These are phyloP conservation scores for Polytrichum formosum DNA, from an alignment of 225 moss, liverwort and hornwort genomes.

Conservation along the genomic window DNA sequence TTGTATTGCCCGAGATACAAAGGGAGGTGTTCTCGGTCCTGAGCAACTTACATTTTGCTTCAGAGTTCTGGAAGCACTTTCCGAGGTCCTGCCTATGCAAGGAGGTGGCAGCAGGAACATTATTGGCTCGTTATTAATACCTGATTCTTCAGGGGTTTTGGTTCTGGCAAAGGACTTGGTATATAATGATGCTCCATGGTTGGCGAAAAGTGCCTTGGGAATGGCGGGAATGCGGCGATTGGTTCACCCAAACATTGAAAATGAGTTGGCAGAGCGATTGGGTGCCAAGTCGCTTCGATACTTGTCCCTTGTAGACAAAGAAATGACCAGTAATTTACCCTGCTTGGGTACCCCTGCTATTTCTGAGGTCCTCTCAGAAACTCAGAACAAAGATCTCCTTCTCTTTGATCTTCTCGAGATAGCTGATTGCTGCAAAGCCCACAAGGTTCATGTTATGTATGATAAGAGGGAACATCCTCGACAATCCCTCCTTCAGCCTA, in stretches of 20 bases:
- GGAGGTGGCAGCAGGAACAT: constrained; percentile 40
- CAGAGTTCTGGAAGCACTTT: constrained; percentile 74
- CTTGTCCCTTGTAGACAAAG: constrained; percentile 85
- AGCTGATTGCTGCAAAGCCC: constrained; percentile 79
- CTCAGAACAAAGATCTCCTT: constrained; percentile 52
- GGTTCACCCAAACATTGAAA: constrained; percentile 79
- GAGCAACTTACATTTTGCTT: constrained; percentile 78
- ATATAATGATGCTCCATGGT: constrained; percentile 87
- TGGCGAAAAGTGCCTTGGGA: constrained; percentile 75
- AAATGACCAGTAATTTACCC: constrained; percentile 89
- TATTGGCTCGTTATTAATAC: constrained; percentile 56
- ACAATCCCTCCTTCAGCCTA: constrained; percentile 85
- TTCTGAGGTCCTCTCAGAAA: constrained; percentile 51
- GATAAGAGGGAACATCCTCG: constrained; percentile 87
- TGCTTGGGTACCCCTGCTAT: constrained; percentile 62
- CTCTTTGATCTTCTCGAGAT: constrained; percentile 78
- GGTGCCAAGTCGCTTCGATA: constrained; percentile 87
- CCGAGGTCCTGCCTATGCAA: constrained; percentile 56
- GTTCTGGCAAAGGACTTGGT: constrained; percentile 70
- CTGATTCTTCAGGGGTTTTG: constrained; percentile 64
- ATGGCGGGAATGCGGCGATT: constrained; percentile 69
- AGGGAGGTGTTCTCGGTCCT: constrained; percentile 44
- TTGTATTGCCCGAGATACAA: constrained; percentile 59
- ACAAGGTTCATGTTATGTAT: constrained; percentile 71
- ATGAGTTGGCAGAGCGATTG: constrained; percentile 67